phyloP scores from a whole-genome alignment of 2,329 filamentous ascomycete genomes.

The Aureobasidium sp. region DNA sequence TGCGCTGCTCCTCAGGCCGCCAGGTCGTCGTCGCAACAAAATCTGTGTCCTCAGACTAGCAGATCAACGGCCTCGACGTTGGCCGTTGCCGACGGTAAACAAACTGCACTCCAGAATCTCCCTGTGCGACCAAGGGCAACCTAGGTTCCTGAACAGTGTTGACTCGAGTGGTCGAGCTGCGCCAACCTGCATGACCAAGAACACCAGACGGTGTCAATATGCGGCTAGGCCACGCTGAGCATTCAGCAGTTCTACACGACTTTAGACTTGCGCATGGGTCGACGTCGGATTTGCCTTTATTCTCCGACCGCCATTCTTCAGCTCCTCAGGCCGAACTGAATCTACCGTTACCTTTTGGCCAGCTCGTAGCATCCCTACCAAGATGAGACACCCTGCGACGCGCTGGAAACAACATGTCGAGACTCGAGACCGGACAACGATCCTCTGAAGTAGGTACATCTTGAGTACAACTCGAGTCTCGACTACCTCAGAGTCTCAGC shows the following conservation, averaged over 20 bases:
- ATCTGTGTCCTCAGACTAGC: background rate
- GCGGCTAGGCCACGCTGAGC: background rate
- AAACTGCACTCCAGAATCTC: slow-evolving; percentile 12
- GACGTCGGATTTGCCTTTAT: slow-evolving; percentile 9
- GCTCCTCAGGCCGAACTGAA: background rate
- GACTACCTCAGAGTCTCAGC: background rate
- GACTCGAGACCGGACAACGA: background rate
- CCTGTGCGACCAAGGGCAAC: background rate
- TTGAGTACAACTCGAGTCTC: background rate
- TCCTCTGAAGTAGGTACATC: background rate
- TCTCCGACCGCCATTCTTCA: slow-evolving; percentile 9
- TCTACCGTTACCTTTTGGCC: background rate
- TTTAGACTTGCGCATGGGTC: background rate
- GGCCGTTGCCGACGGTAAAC: background rate
- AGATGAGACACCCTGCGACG: background rate
- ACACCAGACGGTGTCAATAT: slow-evolving; percentile 6
- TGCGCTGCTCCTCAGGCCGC: background rate
- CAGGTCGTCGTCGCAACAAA: slow-evolving; percentile 12
- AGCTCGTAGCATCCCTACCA: background rate
- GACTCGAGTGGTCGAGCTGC: slow-evolving; percentile 6
- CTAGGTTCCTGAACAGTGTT: background rate
- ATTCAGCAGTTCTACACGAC: slow-evolving; percentile 9
- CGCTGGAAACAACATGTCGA: background rate
- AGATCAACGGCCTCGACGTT: slow-evolving; percentile 10
- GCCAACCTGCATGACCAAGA: slow-evolving; percentile 4